Evolutionary conservation across 75 land plant species (phyloP), one percentile per base, ranked within the genome.

Genomic region (Pinus albicaulis): DNA sequence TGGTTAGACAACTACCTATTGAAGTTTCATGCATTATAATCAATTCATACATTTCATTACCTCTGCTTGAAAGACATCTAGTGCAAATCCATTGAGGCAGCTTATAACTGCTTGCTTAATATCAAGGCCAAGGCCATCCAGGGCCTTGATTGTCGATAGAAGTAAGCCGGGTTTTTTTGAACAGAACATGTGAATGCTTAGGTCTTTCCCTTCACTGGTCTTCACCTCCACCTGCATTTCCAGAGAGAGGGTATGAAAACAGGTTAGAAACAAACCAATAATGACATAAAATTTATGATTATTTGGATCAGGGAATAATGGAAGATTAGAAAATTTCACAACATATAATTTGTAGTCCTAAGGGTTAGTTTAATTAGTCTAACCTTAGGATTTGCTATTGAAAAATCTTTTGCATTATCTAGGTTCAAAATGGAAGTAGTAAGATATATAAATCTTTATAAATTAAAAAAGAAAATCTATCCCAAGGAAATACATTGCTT

Each of bases 51-150:
- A 71, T 55, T 53, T 34, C 16, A 3, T 83, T 77, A 92, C 98
- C 95, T 95, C 95, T 73, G 95, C 95, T 16, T 88, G 91, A 60
- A 95, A 95, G 57, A 95, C 84, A 73, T 95, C 98, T 66, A 95
- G 80, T 3, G 94, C 93, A 72, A 95, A 95, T 12, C 98, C 98
- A 86, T 92, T 95, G 90, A 95, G 90, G 77, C 98, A 92, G 87
- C 95, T 92, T 61, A 95, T 92, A 56, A 92, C 98, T 74, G 93
- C 98, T 76, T 95, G 98, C 72, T 95, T 92, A 19, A 95, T 85
- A 75, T 95, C 98, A 60, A 95, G 83, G 7, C 98, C 98, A 55
- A 95, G 86, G 20, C 83, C 89, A 66, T 95, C 98, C 19, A 95
- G 82, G 12, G 93, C 95, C 38, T 90, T 86, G 90, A 95, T 88